Percentiles rank a stretch among this genome's conserved stretches.
Evolutionary conservation across 805 yeast genomes (phyloP).

Genomic region (Wickerhamomyces mucosus): DNA sequence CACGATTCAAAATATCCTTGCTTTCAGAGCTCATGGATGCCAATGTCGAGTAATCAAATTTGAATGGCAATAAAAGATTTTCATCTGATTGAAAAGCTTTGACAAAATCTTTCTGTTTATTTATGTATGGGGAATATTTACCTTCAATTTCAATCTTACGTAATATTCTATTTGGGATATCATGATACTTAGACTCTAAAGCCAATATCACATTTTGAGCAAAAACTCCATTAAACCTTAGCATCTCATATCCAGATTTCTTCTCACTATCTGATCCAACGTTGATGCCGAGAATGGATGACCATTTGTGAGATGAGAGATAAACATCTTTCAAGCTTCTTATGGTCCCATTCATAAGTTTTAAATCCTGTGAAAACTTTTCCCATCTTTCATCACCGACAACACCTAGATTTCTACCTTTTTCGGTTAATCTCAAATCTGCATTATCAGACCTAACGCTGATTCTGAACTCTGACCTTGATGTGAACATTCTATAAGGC

Average conservation of each 20-base stretch:
- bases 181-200: conserved; percentile 16
- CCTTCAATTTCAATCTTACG: conserved; percentile 70
- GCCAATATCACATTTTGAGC: conserved; percentile 8
- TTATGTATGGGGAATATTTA: conserved; percentile 70
- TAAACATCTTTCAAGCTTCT: conserved; percentile 34
- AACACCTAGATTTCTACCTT: conserved; percentile 59
- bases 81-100: conserved; percentile 83
- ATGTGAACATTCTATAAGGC: conserved; percentile 97
- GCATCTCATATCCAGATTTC: conserved; percentile 62
- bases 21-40: conserved; percentile 72
- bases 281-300: conserved; percentile 31
- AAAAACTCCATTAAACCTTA: conserved; percentile 41
- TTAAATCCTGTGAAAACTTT: conserved; percentile 34
- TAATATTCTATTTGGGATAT: conserved; percentile 35
- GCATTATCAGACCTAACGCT: conserved; percentile 93
- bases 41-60: conserved; percentile 50
- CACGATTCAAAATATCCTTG: conserved; percentile 52
- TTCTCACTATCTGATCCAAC: conserved; percentile 46
- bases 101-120: conserved; percentile 61
- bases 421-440: conserved; percentile 67
- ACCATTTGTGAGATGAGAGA: conserved; percentile 59
- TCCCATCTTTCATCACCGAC: conserved; percentile 52
- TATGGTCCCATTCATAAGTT: conserved; percentile 33
- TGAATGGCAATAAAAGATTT: conserved; percentile 54
- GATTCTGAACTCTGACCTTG: conserved; percentile 88